These are phyloP conservation scores for Lactuca sativa DNA, from an alignment of 129 eudicot species.

Conservation along the genomic window DNA sequence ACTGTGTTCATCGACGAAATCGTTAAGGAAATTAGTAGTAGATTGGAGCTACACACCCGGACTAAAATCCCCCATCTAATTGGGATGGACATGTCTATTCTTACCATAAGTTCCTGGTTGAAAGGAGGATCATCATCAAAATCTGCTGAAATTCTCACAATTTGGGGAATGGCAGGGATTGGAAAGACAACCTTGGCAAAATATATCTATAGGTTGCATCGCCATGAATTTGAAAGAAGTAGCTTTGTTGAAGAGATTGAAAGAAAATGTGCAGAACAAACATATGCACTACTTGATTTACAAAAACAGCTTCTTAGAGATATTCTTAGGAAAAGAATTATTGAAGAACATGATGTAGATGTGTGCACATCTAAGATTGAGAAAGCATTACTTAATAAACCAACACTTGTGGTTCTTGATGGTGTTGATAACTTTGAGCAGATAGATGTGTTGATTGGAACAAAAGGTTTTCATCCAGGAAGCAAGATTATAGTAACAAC, in stretches of 20 bases:
- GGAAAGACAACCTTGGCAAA: constrained; percentile 1
- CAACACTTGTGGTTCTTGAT: constrained; percentile 7
- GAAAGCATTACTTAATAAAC: not conserved
- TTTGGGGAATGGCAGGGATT: not conserved
- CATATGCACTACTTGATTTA: not conserved
- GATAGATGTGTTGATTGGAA: not conserved
- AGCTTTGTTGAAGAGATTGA: constrained; percentile 3
- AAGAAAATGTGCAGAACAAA: not conserved
- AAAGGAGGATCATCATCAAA: not conserved
- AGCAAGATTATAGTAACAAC: constrained; percentile 20
- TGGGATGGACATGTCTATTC: not conserved
- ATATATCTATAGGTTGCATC: not conserved
- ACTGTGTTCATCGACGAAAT: not conserved
- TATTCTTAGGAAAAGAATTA: not conserved
- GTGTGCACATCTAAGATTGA: not conserved
- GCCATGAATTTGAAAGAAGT: not conserved
- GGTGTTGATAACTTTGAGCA: constrained; percentile 1
- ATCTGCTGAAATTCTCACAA: not conserved
- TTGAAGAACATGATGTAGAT: not conserved
- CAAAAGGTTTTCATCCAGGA: not conserved
- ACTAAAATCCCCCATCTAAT: not conserved
- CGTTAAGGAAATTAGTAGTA: not conserved
- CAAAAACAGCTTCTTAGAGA: not conserved
- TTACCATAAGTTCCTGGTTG: not conserved
- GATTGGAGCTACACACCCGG: not conserved